Evolutionary conservation across 495 filamentous ascomycete species (phyloP), one percentile per base, ranked within the genome.

Genomic region (Penicillium desertorum): DNA sequence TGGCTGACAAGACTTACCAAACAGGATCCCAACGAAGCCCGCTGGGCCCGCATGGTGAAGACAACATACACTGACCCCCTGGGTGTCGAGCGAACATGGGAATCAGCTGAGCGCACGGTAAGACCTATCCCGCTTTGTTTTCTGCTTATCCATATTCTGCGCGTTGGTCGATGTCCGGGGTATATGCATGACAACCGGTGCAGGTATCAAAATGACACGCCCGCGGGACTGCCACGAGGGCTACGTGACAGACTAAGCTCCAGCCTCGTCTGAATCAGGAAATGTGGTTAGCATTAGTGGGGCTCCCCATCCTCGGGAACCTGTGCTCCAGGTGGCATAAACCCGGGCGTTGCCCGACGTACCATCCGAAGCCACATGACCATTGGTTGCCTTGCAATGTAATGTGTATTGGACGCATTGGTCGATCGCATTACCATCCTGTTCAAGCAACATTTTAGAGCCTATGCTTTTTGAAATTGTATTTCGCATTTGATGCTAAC

Each of bases 41-140:
- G 79, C 70, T 95, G 90, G 90, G 82, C 83, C 20, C 86, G 83
- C 67, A 76, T 89, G 12, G 76, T 84, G 41, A 88, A 87, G 62
- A 86, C 85, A 27, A 91, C 82, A 14, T 95, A 92, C 66, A 76
- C 68, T 36, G 90, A 94, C 60, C 86, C 88, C 1, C 78, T 84
- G 9, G 88, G 86, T 25, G 76, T 84, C 16, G 74, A 81, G 49
- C 80, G 90, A 54, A 89, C 83, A 34, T 94, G 90, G 90, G 90
- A 95, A 67, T 89, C 86, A 3, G 88, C 87, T 14, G 90, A 94
- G 69, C 80, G 90, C 12, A 79, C 77, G 61, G 79, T 80, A 72
- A 70, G 68, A 62, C 37, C 27, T 50, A 19, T 41, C 5, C 19
- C 44, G 30, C 27, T 7, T 17, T 36, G n/a, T 37, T 36, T 51